Evolutionary conservation across 2,329 filamentous ascomycete genomes (phyloP).

Genomic region (Alternaria tenuissima): DNA sequence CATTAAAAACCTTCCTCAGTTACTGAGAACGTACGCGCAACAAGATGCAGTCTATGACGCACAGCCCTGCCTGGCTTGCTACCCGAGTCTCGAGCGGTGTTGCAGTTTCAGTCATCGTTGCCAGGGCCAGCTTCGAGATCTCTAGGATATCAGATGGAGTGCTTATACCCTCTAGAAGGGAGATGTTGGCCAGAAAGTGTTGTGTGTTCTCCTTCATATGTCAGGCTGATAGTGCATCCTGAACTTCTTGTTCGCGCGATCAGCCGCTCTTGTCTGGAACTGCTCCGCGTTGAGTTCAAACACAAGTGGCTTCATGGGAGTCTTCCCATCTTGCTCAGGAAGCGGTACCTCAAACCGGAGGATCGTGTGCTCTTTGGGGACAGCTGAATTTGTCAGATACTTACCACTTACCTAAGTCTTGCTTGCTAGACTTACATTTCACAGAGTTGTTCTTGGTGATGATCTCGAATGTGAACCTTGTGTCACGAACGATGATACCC

Average conservation of each 20-base stretch:
- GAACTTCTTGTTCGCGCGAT: slow-evolving; percentile 90
- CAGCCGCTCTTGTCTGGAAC: slow-evolving; percentile 81
- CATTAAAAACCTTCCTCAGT: background rate
- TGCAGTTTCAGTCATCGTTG: background rate
- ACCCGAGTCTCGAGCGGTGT: background rate
- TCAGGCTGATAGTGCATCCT: slow-evolving; percentile 82
- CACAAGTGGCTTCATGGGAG: slow-evolving; percentile 61
- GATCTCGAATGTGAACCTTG: slow-evolving; percentile 84
- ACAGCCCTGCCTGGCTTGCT: no score
- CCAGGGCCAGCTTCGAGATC: background rate
- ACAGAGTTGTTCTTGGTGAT: slow-evolving; percentile 75
- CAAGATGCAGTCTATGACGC: background rate
- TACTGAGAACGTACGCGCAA: background rate
- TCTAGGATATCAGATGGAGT: background rate
- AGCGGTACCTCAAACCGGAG: slow-evolving; percentile 78
- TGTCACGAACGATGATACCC: slow-evolving; percentile 90
- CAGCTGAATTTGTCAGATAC: slow-evolving; percentile 52
- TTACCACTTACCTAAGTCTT: slow-evolving; percentile 20
- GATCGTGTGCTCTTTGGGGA: slow-evolving; percentile 90
- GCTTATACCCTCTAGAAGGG: background rate
- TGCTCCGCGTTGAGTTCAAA: slow-evolving; percentile 91
- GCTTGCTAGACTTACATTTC: slow-evolving; percentile 63
- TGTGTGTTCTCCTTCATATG: slow-evolving; percentile 61
- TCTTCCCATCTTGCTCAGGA: slow-evolving; percentile 30
- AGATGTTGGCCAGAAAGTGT: background rate